A percentile compares a stretch with the other conserved stretches of the same genome.
phyloP scores from a whole-genome alignment of 2,329 filamentous ascomycete genomes.

The Verticillium dahliae region DNA sequence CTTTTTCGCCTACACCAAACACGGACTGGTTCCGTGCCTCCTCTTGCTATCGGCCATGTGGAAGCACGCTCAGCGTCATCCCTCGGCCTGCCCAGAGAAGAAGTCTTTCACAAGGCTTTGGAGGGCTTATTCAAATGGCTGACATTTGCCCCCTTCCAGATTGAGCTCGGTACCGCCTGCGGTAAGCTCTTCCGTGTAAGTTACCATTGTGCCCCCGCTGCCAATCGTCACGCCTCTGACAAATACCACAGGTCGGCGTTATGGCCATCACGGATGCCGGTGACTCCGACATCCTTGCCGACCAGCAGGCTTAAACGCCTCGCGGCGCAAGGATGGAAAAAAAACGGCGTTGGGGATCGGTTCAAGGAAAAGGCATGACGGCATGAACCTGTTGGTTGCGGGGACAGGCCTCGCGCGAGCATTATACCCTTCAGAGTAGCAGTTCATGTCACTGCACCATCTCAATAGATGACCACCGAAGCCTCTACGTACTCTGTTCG shows the following conservation, averaged over 20 bases:
- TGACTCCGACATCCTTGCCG: slow-evolving; percentile 94
- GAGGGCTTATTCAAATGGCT: slow-evolving; percentile 66
- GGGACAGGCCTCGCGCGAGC: background rate
- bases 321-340: slow-evolving; percentile 11
- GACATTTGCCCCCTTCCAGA: slow-evolving; percentile 57
- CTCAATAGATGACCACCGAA: background rate
- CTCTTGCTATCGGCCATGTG: slow-evolving; percentile 11
- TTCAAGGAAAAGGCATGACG: slow-evolving; percentile 6
- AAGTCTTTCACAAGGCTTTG: slow-evolving; percentile 76
- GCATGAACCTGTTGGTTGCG: background rate
- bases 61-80: slow-evolving; percentile 12
- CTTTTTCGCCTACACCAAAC: background rate
- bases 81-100: slow-evolving; percentile 73
- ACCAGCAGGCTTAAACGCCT: slow-evolving; percentile 55
- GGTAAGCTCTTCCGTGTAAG: slow-evolving; percentile 64
- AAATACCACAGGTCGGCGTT: slow-evolving; percentile 48
- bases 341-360: slow-evolving; percentile 36
- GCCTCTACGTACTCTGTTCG: background rate
- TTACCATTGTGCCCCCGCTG: background rate
- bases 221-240: background rate
- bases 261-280: slow-evolving; percentile 96
- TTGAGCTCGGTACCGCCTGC: slow-evolving; percentile 95
- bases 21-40: background rate
- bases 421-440: background rate
- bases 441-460: background rate